A percentile compares a stretch with the other conserved stretches of the same genome.
These are phyloP conservation scores for Scleroderma bovista DNA, from an alignment of 768 basidiomycete species.

Conservation along the genomic window DNA sequence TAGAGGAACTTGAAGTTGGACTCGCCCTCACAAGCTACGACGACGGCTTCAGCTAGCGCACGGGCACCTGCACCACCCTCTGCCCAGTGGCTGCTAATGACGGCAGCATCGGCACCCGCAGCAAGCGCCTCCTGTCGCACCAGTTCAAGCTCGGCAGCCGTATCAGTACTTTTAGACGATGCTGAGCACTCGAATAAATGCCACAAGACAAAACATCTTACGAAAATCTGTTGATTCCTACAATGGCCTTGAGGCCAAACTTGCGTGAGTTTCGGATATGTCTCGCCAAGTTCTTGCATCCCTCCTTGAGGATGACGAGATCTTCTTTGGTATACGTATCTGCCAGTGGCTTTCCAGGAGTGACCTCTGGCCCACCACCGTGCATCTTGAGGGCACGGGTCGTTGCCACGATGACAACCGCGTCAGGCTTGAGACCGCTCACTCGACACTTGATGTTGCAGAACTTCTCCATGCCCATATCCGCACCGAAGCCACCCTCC, in stretches of 20 bases:
- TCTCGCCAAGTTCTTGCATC: constrained; percentile 87
- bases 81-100: constrained; percentile 98
- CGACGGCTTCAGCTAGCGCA: constrained; percentile 87
- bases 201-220: constrained; percentile 35
- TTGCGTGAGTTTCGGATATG: constrained; percentile 95
- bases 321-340: constrained; percentile 95
- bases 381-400: constrained; percentile 99
- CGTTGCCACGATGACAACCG: constrained; percentile 93
- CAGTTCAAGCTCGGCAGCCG: constrained; percentile 82
- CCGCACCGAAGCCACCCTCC: constrained; percentile 97
- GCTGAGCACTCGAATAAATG: not conserved
- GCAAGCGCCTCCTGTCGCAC: constrained; percentile 73
- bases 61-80: constrained; percentile 89
- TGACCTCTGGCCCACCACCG: constrained; percentile 94
- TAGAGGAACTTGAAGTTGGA: constrained; percentile 93
- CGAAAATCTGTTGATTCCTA: constrained; percentile 95
- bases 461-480: constrained; percentile 99
- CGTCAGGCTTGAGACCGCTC: constrained; percentile 90
- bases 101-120: constrained; percentile 90
- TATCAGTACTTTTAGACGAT: constrained; percentile 61
- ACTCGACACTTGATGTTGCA: constrained; percentile 99
- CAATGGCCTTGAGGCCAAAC: constrained; percentile 93
- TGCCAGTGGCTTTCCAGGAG: constrained; percentile 89
- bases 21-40: constrained; percentile 75
- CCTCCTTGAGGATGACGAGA: constrained; percentile 81